Conservation (phyloP, 1,284 basidiomycete genomes). For the Pyrrhoderma noxium region DNA sequence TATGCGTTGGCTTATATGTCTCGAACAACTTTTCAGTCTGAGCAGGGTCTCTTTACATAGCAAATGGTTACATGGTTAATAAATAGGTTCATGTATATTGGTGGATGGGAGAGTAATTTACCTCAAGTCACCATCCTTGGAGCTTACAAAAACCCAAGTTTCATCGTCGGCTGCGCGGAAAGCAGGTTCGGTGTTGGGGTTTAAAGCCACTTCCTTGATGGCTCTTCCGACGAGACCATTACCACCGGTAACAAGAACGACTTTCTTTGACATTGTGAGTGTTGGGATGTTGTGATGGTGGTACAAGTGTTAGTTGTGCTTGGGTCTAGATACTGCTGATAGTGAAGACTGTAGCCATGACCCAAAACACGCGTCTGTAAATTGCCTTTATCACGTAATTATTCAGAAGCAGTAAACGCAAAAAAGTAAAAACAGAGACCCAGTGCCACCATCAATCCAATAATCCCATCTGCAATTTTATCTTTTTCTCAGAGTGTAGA, state of each 20-base stretch:
- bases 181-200: constrained; percentile 45
- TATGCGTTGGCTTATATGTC: constrained; percentile 85
- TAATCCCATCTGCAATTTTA: too few relatives aligned
- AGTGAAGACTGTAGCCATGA: background rate
- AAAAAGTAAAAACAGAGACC: background rate
- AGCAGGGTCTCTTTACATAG: constrained; percentile 1
- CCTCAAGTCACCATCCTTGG: constrained; percentile 74
- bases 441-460: too few relatives aligned
- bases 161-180: constrained; percentile 67
- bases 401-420: background rate
- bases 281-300: background rate
- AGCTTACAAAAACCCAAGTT: constrained; percentile 77
- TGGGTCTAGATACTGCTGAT: too few relatives aligned
- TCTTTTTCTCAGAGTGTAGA: too few relatives aligned
- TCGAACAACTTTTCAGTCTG: constrained; percentile 58
- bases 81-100: background rate
- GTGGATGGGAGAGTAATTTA: too few relatives aligned
- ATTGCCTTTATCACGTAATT: background rate
- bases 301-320: background rate
- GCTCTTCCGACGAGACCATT: constrained; percentile 81
- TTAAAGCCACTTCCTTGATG: constrained; percentile 72
- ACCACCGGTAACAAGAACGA: constrained; percentile 78
- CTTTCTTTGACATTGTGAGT: constrained; percentile 22
- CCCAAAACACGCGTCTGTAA: background rate
- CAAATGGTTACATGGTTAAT: background rate